Conservation (phyloP, 805 yeast species). For the Torulaspora quercuum region DNA sequence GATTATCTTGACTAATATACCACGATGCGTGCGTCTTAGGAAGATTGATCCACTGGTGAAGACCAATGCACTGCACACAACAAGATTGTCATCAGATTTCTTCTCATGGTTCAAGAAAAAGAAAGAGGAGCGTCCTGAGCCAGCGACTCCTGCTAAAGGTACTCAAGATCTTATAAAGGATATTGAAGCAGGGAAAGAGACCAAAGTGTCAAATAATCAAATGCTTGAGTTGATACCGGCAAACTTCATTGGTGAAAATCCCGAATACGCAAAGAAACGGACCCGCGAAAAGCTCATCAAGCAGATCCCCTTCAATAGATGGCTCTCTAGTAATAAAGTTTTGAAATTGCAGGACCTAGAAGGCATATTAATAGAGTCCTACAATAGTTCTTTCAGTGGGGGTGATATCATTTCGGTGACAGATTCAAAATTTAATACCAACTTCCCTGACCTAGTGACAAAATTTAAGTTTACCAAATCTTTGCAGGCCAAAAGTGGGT, state of each 20-base stretch:
- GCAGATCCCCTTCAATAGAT: constrained; percentile 34
- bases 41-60: constrained; percentile 6
- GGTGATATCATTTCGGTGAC: constrained; percentile 1
- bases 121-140: constrained; percentile 23
- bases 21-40: not conserved
- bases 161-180: constrained; percentile 37
- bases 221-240: constrained; percentile 31
- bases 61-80: constrained; percentile 30
- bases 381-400: constrained; percentile 3
- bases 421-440: constrained; percentile 12
- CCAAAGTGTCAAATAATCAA: constrained; percentile 15
- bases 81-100: constrained; percentile 31
- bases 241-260: constrained; percentile 32
- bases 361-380: constrained; percentile 21
- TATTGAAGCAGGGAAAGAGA: constrained; percentile 35
- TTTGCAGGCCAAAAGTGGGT: constrained; percentile 40
- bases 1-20: too few relatives aligned
- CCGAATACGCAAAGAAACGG: constrained; percentile 14
- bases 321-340: constrained; percentile 34
- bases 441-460: constrained; percentile 31
- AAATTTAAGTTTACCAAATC: constrained; percentile 38
- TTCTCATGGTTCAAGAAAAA: constrained; percentile 42
- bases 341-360: constrained; percentile 29
- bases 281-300: constrained; percentile 16
- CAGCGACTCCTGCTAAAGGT: constrained; percentile 16